These are phyloP conservation scores for Starmerella sirachaensis DNA, from an alignment of 805 yeast species.

Conservation along the genomic window DNA sequence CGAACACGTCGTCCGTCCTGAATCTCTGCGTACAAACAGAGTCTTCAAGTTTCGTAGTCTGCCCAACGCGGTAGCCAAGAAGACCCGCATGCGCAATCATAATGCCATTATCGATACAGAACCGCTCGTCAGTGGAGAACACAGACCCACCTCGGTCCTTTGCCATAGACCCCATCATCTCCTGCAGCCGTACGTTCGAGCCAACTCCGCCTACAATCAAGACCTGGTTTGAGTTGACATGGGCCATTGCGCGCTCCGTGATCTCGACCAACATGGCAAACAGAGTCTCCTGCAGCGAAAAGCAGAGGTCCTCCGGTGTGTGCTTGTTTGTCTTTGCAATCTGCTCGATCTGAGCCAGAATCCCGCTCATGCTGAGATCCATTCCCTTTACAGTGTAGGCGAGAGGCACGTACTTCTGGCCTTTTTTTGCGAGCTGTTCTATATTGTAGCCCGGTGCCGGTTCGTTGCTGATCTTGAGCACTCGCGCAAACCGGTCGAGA, in stretches of 20 bases:
- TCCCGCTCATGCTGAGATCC: constrained; percentile 96
- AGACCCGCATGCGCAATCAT: constrained; percentile 99
- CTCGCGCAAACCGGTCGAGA: constrained; percentile 88
- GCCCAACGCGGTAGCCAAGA: constrained; percentile 73
- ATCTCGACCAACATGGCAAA: constrained; percentile 96
- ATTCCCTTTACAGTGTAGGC: constrained; percentile 98
- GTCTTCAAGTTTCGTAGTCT: constrained; percentile 41
- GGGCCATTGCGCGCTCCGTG: constrained; percentile 98
- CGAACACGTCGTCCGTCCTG: constrained; percentile 86
- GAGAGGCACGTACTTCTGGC: constrained; percentile 47
- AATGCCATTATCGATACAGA: constrained; percentile 95
- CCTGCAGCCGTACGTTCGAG: constrained; percentile 77
- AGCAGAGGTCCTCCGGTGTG: constrained; percentile 81
- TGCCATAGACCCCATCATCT: constrained; percentile 96
- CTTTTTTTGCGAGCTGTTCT: constrained; percentile 75
- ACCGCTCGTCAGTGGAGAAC: constrained; percentile 90
- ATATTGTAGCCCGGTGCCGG: constrained; percentile 98
- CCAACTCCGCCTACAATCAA: constrained; percentile 98
- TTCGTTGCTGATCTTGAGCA: constrained; percentile 72
- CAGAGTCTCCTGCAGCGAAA: constrained; percentile 79
- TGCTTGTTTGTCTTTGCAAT: constrained; percentile 39
- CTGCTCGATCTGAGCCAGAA: constrained; percentile 70
- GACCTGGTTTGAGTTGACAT: constrained; percentile 78
- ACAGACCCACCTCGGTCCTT: constrained; percentile 77
- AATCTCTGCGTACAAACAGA: constrained; percentile 89